Base-by-base conservation (phyloP, 2,329 filamentous ascomycete genomes). In the Sarocladiaceae sp. region DNA sequence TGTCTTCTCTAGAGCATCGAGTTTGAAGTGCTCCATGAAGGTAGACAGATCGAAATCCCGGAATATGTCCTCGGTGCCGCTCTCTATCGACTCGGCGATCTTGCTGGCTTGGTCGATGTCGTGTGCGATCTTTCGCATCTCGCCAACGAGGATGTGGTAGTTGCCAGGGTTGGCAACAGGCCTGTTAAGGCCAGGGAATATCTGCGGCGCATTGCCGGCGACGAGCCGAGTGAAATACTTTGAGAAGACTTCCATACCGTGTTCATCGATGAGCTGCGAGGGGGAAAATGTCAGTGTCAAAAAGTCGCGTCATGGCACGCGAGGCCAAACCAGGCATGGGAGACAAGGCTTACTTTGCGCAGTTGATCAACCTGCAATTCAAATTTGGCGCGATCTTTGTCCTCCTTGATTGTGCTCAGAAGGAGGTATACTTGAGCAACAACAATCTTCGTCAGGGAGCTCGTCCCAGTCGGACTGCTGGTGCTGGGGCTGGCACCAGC, bases 221-320 rank as follows among this genome's bases (percentile, higher is more conserved):
- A 99, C 83, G 67, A 97, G 79, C 71, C 93, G 90, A 71, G 90
- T 86, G 72, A 99, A 96, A 71, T 94, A 97, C 77, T 92, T 95
- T 55, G 90, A 86, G 70, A 92, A 97, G 67, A 97, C 91, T 79
- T 99, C 95, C 93, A 99, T 99, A 67, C 92, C 92, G 91, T 96
- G 87, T 64, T 93, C 92, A 83, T 96, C 87, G 75, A 97, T 87
- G 69, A 97, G 85, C 89, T 96, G 58, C 53, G 44, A 36, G 46
- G 11, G 22, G 26, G 35, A 39, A 44, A 26, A 15, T n/a, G 56
- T 68, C 48, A 66, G 57, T 48, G 33, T 26, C 37, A 18, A 15
- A n/a, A 29, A 13, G 50, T 47, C 28, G 57, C 47, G 37, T 33
- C 31, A 13, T 8, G 29, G 15, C 50, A 46, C 18, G 37, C 46